Base-by-base conservation (phyloP, 164 flowering plant genomes). In the Brasenia schreberi region DNA sequence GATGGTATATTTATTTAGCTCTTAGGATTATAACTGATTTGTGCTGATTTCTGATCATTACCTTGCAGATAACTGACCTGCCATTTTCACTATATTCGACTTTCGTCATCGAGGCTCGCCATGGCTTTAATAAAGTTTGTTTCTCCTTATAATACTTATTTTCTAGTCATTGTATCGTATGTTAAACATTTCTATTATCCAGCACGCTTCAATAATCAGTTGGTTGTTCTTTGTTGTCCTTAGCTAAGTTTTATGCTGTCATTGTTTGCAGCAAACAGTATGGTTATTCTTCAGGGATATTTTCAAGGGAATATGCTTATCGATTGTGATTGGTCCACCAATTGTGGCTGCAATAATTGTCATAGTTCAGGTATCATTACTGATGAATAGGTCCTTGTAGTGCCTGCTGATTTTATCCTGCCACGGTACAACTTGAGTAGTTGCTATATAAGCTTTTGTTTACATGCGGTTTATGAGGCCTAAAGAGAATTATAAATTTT, bases 51-150 rank as follows among this genome's bases (percentile, higher is more conserved):
- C 56, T 49, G 16, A 49, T 49, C 16, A 18, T 64, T 61, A 43
- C 71, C 68, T 6, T 83, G 80, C 96, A 95, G 98, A 81, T 95
- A 19, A 88, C 96, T 44, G 99, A 95, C 76, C 79, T 95, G 77
- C 99, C 99, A 59, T 95, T 95, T 68, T 95, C 98, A 16, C 74
- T 95, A 49, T 92, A 87, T 81, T 92, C 98, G 62, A 95, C 98
- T n/a, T 95, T 95, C 74, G 94, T 89, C 67, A 86, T 95, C 75
- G 99, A 95, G 82, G 84, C 88, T 18, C 92, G 91, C 49, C 99
- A 95, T 76, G 99, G 99, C 74, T 95, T 95, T 78, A 95, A 95
- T 72, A 95, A 95, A 71, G 99, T 92, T 65, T 12, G 83, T 78
- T 33, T 33, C 67, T 64, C 63, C 60, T 42, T 23, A 33, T 14